Evolutionary conservation across 192 early-diverging fungal species (phyloP).

Genomic region (Gigaspora rosea): DNA sequence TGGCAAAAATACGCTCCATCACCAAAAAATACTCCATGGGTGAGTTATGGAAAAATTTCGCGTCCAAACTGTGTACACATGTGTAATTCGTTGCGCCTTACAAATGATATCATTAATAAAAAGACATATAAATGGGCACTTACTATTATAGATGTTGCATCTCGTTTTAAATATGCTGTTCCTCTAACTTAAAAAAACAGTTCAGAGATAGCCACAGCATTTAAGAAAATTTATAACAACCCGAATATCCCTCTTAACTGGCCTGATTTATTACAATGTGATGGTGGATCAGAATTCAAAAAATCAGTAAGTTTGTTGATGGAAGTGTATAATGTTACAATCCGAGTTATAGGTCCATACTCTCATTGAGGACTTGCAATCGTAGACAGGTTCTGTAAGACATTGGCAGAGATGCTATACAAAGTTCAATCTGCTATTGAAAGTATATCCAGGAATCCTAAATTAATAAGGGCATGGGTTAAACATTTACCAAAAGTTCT

Average conservation of each 20-base stretch:
- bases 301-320: background rate
- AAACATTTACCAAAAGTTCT: slow-evolving; percentile 9
- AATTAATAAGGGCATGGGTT: slow-evolving; percentile 6
- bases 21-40: slow-evolving; percentile 3
- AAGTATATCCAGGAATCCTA: background rate
- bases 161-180: background rate
- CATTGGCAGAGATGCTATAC: slow-evolving; percentile 1
- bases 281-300: slow-evolving; percentile 5
- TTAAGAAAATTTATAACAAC: background rate
- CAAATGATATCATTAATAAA: background rate
- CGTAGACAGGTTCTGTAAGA: background rate
- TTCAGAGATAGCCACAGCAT: background rate
- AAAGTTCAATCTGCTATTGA: slow-evolving; percentile 1
- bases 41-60: slow-evolving; percentile 19
- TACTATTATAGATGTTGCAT: slow-evolving; percentile 9
- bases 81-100: background rate
- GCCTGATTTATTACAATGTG: background rate
- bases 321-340: background rate
- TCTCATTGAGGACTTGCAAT: background rate
- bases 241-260: background rate
- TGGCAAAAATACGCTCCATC: slow-evolving; percentile 5
- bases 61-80: background rate
- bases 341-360: background rate
- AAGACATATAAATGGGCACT: background rate
- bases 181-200: background rate